Conservation (phyloP, 78 protist genomes). For the Acrasis kona region DNA sequence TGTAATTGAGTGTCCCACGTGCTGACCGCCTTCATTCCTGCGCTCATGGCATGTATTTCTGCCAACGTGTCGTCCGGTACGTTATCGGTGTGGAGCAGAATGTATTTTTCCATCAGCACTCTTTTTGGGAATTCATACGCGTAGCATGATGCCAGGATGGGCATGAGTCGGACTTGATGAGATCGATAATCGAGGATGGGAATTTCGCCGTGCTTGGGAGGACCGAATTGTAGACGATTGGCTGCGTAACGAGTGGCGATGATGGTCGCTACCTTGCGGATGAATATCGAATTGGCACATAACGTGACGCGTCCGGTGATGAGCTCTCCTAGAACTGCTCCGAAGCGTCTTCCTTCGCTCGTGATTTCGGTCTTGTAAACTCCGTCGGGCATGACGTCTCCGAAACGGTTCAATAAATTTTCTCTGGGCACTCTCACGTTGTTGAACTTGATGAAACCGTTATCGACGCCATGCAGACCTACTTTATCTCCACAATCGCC, state of each 20-base stretch:
- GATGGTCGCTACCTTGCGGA: neutral
- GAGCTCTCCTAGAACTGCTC: conserved; percentile 35
- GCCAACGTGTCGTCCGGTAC: neutral
- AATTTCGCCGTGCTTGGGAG: neutral
- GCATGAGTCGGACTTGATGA: neutral
- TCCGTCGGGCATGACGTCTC: neutral
- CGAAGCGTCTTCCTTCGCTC: conserved; percentile 38
- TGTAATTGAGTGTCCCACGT: neutral
- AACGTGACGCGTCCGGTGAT: neutral
- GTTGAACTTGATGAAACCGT: neutral
- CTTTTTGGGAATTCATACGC: conserved; percentile 11
- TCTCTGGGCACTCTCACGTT: conserved; percentile 1
- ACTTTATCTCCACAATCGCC: neutral
- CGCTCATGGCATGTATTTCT: neutral
- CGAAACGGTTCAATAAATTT: neutral
- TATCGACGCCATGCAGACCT: conserved; percentile 26
- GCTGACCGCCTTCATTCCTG: neutral
- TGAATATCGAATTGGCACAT: neutral
- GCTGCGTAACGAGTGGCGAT: neutral
- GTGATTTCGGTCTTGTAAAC: conserved; percentile 8
- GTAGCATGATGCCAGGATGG: neutral
- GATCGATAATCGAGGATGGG: neutral
- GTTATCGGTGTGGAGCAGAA: neutral
- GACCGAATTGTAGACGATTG: neutral
- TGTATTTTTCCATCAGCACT: neutral